These are phyloP conservation scores for Clonostachys sp. DNA, from an alignment of 2,329 filamentous ascomycete species.

Conservation along the genomic window DNA sequence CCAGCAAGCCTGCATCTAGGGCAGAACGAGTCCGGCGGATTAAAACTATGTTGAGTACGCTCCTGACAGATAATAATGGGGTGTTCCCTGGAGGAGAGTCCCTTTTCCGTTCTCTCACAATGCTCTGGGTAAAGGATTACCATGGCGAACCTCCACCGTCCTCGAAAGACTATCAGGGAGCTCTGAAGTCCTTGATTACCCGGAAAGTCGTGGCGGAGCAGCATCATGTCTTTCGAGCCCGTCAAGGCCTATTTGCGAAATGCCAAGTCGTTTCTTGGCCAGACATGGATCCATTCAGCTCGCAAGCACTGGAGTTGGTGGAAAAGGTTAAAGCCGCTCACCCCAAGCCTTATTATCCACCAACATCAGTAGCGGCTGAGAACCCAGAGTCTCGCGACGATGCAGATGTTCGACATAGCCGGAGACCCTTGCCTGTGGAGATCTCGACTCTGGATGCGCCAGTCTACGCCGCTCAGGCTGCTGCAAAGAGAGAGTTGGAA, in stretches of 20 bases:
- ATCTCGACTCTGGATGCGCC: slow-evolving; percentile 46
- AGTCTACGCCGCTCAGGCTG: slow-evolving; percentile 37
- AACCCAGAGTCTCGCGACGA: background rate
- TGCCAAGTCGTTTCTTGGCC: slow-evolving; percentile 38
- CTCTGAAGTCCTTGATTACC: slow-evolving; percentile 30
- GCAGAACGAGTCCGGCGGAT: background rate
- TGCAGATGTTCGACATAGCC: background rate
- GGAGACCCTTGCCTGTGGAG: slow-evolving; percentile 24
- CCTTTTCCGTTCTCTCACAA: slow-evolving; percentile 41
- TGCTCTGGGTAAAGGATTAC: slow-evolving; percentile 37
- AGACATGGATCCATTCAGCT: slow-evolving; percentile 32
- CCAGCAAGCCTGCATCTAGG: background rate
- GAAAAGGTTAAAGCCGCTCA: slow-evolving; percentile 41
- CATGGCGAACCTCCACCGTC: slow-evolving; percentile 31
- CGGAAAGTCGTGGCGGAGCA: slow-evolving; percentile 28
- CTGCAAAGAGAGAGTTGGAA: slow-evolving; percentile 20
- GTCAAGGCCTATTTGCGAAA: slow-evolving; percentile 34
- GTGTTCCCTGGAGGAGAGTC: slow-evolving; percentile 46
- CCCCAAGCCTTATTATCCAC: slow-evolving; percentile 24
- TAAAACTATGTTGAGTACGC: slow-evolving; percentile 13
- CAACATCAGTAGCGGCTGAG: slow-evolving; percentile 7
- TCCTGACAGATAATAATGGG: slow-evolving; percentile 27
- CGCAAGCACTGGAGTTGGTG: slow-evolving; percentile 35
- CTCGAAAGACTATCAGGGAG: slow-evolving; percentile 28
- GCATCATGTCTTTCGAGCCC: slow-evolving; percentile 36